Evolutionary conservation across 306 rosid genomes (phyloP).

Genomic region (Lithocarpus polystachyus): DNA sequence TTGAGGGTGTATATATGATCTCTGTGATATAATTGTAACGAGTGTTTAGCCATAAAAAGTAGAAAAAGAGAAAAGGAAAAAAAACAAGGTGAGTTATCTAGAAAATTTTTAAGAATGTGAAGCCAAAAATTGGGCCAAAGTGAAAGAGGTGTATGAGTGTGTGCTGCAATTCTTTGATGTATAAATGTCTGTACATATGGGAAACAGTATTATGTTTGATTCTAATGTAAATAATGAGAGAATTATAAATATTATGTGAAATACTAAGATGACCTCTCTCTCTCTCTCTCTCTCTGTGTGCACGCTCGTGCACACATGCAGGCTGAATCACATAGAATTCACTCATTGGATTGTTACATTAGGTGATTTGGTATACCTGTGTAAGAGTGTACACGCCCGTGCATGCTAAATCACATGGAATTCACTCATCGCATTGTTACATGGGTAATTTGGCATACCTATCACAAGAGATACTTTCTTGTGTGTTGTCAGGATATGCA

Average conservation of each 20-base stretch:
- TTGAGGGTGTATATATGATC: background rate
- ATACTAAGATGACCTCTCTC: conserved; percentile 3
- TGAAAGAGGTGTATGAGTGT: conserved; percentile 26
- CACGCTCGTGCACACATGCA: too few relatives aligned
- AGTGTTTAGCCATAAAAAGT: background rate
- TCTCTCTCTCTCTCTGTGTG: background rate
- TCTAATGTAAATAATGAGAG: conserved; percentile 23
- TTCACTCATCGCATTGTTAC: too few relatives aligned
- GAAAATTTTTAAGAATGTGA: background rate
- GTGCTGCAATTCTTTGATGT: conserved; percentile 52
- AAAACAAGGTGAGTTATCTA: background rate
- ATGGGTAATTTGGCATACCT: too few relatives aligned
- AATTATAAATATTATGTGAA: conserved; percentile 37
- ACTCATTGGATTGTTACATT: too few relatives aligned
- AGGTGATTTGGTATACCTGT: too few relatives aligned
- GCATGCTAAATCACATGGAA: too few relatives aligned
- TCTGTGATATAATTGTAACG: background rate
- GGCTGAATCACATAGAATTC: too few relatives aligned
- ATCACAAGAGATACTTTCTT: too few relatives aligned
- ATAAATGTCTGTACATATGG: conserved; percentile 30
- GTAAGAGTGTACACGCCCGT: too few relatives aligned
- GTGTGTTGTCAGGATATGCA: too few relatives aligned
- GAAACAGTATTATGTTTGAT: conserved; percentile 26
- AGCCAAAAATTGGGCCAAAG: conserved; percentile 6
- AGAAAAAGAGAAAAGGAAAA: background rate